These are phyloP conservation scores for Pouteria glomerata DNA, from an alignment of 148 eudicot species.

Conservation along the genomic window DNA sequence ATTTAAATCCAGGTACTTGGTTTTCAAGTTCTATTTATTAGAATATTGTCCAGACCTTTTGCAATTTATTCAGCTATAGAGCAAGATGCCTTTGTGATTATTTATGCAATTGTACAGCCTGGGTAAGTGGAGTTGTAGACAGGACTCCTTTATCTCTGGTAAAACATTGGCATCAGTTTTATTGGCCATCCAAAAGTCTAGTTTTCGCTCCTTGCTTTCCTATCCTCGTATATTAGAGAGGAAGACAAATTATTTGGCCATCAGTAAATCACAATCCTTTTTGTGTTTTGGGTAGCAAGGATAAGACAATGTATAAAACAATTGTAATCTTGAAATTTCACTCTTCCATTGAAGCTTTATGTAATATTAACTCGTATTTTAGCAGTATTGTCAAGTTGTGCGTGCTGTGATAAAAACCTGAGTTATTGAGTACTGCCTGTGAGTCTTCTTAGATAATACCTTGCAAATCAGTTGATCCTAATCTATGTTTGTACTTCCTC, in stretches of 20 bases:
- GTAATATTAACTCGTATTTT: no score
- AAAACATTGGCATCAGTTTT: no score
- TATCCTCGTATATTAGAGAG: no score
- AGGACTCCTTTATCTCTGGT: background rate
- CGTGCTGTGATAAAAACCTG: background rate
- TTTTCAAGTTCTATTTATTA: background rate
- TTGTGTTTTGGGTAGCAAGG: no score
- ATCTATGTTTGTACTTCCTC: constrained; percentile 12
- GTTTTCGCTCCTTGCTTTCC: no score
- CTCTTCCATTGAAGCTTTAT: no score
- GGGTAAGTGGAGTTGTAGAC: background rate
- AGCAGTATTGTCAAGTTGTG: background rate
- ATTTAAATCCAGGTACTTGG: constrained; percentile 69
- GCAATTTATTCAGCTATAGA: background rate
- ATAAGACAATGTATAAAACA: no score
- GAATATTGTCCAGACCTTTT: background rate
- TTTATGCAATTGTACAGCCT: background rate
- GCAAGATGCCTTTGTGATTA: background rate
- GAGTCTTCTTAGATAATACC: background rate
- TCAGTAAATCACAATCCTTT: no score
- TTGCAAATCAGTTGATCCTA: background rate
- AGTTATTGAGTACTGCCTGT: background rate
- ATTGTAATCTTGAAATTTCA: no score
- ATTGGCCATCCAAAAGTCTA: no score
- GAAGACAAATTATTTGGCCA: no score